phyloP scores from a whole-genome alignment of 192 early-diverging fungal genomes.

The Coemansia sp. region DNA sequence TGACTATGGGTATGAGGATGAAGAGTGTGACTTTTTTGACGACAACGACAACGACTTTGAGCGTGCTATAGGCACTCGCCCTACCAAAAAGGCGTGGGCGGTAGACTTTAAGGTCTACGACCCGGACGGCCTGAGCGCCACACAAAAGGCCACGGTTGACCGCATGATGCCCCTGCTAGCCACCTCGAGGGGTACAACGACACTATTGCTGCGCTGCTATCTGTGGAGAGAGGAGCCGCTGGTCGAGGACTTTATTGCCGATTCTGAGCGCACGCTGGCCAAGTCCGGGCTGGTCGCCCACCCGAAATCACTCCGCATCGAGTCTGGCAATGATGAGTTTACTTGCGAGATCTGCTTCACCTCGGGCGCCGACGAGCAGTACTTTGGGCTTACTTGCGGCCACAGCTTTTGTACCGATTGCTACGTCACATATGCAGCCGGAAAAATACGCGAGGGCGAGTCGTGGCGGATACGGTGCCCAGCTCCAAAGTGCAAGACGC shows the following conservation, averaged over 20 bases:
- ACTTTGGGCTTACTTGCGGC: slow-evolving; percentile 74
- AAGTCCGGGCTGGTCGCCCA: slow-evolving; percentile 24
- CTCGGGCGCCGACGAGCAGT: slow-evolving; percentile 31
- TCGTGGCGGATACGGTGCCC: slow-evolving; percentile 85
- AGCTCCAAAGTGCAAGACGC: slow-evolving; percentile 68
- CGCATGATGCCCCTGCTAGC: slow-evolving; percentile 43
- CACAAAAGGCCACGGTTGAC: slow-evolving; percentile 26
- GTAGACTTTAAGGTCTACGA: slow-evolving; percentile 42
- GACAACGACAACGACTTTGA: slow-evolving; percentile 31
- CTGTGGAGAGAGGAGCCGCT: slow-evolving; percentile 50
- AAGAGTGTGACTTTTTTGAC: slow-evolving; percentile 26
- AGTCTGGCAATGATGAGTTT: slow-evolving; percentile 53
- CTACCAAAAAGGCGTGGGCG: slow-evolving; percentile 38
- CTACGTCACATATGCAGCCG: slow-evolving; percentile 77
- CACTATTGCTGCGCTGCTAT: slow-evolving; percentile 41
- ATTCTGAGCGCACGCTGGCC: slow-evolving; percentile 33
- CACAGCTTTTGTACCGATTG: slow-evolving; percentile 90
- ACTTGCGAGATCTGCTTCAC: slow-evolving; percentile 91
- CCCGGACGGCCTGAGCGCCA: slow-evolving; percentile 23
- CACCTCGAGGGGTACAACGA: slow-evolving; percentile 31
- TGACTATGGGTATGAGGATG: slow-evolving; percentile 19
- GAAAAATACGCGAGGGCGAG: slow-evolving; percentile 88
- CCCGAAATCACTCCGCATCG: slow-evolving; percentile 13
- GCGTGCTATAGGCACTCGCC: slow-evolving; percentile 12
- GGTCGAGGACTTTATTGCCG: slow-evolving; percentile 40